Percentiles rank a stretch among this genome's conserved stretches.
These are phyloP conservation scores for Coemansia nantahalensis DNA, from an alignment of 192 early-diverging fungal species.

Conservation along the genomic window DNA sequence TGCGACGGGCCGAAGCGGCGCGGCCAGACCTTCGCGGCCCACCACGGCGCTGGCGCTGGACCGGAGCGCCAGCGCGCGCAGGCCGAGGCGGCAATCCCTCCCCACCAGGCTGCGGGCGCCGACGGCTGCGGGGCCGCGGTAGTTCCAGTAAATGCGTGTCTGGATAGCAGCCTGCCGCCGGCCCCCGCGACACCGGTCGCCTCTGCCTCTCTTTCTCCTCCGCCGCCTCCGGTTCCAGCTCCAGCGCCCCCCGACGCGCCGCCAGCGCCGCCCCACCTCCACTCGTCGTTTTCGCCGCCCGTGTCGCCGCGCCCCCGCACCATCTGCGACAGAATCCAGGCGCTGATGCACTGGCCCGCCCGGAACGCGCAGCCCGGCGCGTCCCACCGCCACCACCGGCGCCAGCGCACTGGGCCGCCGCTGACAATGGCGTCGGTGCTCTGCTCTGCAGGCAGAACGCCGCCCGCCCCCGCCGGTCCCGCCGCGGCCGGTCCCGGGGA, in stretches of 20 bases:
- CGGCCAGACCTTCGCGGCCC: neutral
- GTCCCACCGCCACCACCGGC: constrained; percentile 1
- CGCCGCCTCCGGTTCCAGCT: too few species aligned
- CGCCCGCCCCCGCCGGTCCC: too few species aligned
- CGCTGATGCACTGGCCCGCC: constrained; percentile 35
- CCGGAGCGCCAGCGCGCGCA: too few species aligned
- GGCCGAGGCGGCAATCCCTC: too few species aligned
- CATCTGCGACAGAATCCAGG: constrained; percentile 36
- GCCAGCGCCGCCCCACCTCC: constrained; percentile 21
- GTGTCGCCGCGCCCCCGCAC: constrained; percentile 34
- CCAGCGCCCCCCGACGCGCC: neutral
- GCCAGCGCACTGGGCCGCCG: constrained; percentile 3
- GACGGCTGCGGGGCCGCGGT: too few species aligned
- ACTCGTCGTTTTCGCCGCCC: constrained; percentile 52
- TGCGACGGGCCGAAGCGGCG: neutral
- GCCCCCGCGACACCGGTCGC: too few species aligned
- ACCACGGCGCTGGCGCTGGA: too few species aligned
- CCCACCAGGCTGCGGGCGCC: too few species aligned
- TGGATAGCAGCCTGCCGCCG: too few species aligned
- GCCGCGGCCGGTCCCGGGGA: too few species aligned
- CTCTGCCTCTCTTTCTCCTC: too few species aligned
- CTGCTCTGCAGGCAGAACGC: neutral
- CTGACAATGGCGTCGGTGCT: constrained; percentile 23
- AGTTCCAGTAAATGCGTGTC: too few species aligned
- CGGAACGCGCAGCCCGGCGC: constrained; percentile 16